phyloP scores from a whole-genome alignment of 2,329 filamentous ascomycete genomes.

The Nannizzia gypsea region DNA sequence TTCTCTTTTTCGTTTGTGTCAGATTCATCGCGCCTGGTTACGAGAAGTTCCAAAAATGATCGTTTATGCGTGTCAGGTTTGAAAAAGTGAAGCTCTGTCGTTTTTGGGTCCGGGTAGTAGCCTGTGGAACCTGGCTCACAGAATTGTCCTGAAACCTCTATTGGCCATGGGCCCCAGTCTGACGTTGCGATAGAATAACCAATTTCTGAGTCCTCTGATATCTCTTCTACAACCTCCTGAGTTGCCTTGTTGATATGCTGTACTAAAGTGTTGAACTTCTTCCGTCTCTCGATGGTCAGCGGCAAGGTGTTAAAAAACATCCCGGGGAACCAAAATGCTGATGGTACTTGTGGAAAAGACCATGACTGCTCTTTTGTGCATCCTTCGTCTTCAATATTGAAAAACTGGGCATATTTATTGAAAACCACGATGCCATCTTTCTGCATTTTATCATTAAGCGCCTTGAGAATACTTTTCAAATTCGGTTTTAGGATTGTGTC shows the following conservation, averaged over 20 bases:
- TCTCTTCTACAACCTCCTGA: conserved; percentile 19
- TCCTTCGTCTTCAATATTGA: conserved; percentile 21
- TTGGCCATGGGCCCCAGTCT: conserved; percentile 23
- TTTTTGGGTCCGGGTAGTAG: conserved; percentile 20
- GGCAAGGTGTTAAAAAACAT: background rate
- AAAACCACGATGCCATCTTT: conserved; percentile 22
- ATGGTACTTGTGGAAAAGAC: background rate
- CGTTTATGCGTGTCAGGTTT: conserved; percentile 18
- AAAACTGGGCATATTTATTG: conserved; percentile 25
- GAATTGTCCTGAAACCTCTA: conserved; percentile 22
- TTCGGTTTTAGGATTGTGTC: conserved; percentile 21
- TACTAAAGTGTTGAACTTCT: conserved; percentile 22
- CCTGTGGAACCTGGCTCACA: conserved; percentile 17
- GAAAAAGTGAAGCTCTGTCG: conserved; percentile 26
- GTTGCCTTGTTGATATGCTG: conserved; percentile 21
- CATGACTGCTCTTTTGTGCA: conserved; percentile 16
- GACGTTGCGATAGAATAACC: conserved; percentile 16
- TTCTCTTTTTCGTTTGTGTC: no score
- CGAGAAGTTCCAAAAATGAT: conserved; percentile 7
- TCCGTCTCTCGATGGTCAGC: conserved; percentile 20
- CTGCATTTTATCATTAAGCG: conserved; percentile 22
- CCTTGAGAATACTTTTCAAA: conserved; percentile 18
- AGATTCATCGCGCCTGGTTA: no score
- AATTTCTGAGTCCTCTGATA: conserved; percentile 15
- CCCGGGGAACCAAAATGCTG: background rate